Conservation (phyloP, 2,329 filamentous ascomycete species). For the Aaosphaeria pasadenensis region DNA sequence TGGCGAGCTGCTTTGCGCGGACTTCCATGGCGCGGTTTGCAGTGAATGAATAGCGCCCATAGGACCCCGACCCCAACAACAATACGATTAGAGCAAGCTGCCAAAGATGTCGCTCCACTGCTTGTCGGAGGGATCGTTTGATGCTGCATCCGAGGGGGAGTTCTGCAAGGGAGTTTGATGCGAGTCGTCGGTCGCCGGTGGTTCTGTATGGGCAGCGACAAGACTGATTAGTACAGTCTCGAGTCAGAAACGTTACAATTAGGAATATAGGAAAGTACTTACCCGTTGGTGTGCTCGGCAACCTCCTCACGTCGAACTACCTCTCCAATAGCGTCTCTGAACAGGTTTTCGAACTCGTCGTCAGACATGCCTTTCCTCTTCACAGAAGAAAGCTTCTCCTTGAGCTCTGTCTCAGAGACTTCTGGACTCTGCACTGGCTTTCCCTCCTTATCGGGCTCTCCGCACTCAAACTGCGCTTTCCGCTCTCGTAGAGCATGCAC, state of each 20-base stretch:
- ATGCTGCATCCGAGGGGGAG: conserved; percentile 82
- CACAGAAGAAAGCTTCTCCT: conserved; percentile 70
- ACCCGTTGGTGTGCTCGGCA: conserved; percentile 55
- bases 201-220: conserved; percentile 69
- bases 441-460: conserved; percentile 65
- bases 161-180: conserved; percentile 85
- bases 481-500: conserved; percentile 83
- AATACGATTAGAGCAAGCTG: conserved; percentile 64
- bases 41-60: conserved; percentile 63
- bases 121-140: conserved; percentile 73
- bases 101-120: conserved; percentile 84
- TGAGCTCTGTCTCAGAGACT: conserved; percentile 67
- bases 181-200: conserved; percentile 64
- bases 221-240: conserved; percentile 77
- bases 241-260: conserved; percentile 24
- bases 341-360: conserved; percentile 88
- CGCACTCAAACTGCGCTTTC: conserved; percentile 87
- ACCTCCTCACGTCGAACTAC: conserved; percentile 63
- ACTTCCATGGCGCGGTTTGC: conserved; percentile 64
- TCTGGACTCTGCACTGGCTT: conserved; percentile 62
- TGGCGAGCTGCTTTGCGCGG: conserved; percentile 78
- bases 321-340: conserved; percentile 70
- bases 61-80: conserved; percentile 49
- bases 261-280: conserved; percentile 38
- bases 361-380: conserved; percentile 80